Percentiles rank a stretch among this genome's conserved stretches.
These are phyloP conservation scores for Omphalea diandra DNA, from an alignment of 441 rosid species.

Conservation along the genomic window DNA sequence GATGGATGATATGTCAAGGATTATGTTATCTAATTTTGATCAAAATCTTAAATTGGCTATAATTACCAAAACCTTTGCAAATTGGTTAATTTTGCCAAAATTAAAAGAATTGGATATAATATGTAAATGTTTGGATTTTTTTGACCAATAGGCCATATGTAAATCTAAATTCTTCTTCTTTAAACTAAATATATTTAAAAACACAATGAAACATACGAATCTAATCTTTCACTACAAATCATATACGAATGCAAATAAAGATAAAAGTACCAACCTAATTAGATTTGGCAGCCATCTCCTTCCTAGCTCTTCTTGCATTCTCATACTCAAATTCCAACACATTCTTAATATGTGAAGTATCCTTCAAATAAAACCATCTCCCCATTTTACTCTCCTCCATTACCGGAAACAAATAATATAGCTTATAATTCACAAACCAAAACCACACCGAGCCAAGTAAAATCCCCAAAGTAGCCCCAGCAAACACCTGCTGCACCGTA, in stretches of 20 bases:
- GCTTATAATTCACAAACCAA: slow-evolving; percentile 64
- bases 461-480: slow-evolving; percentile 67
- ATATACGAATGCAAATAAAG: neutral
- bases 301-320: slow-evolving; percentile 81
- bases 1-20: too few species aligned
- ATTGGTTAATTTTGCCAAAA: too few species aligned
- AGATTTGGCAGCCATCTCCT: slow-evolving; percentile 40
- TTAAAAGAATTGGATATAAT: too few species aligned
- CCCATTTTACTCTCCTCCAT: slow-evolving; percentile 80
- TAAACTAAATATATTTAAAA: too few species aligned
- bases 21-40: too few species aligned
- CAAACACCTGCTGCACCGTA: slow-evolving; percentile 75
- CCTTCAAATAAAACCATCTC: slow-evolving; percentile 72
- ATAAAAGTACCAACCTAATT: slow-evolving; percentile 31
- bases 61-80: too few species aligned
- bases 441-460: slow-evolving; percentile 71
- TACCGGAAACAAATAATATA: slow-evolving; percentile 51
- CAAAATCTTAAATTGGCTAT: too few species aligned
- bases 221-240: too few species aligned
- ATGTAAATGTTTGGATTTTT: too few species aligned
- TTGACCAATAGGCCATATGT: too few species aligned
- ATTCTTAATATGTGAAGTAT: slow-evolving; percentile 84
- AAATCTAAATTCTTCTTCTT: too few species aligned
- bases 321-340: slow-evolving; percentile 91
- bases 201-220: too few species aligned